These are phyloP conservation scores for Fusarium oligoseptatum DNA, from an alignment of 2,329 filamentous ascomycete species.

Conservation along the genomic window DNA sequence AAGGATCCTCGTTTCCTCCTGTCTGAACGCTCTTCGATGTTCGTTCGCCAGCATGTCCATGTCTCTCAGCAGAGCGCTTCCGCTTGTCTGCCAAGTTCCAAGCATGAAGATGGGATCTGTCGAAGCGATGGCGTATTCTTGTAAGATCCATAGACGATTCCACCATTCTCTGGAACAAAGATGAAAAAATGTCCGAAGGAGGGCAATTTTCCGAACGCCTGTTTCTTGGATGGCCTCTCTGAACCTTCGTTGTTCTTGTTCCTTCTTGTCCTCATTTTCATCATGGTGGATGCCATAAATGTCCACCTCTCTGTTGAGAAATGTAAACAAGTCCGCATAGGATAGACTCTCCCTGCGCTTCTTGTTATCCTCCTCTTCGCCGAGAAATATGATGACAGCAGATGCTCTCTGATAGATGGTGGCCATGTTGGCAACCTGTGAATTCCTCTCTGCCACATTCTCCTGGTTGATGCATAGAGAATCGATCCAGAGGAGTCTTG, in stretches of 20 bases:
- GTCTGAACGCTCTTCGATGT: background rate
- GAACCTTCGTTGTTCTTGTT: background rate
- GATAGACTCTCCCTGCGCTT: background rate
- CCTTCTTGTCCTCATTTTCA: background rate
- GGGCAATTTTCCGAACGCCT: background rate
- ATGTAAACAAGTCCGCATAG: background rate
- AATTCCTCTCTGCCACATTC: background rate
- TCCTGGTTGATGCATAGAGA: background rate
- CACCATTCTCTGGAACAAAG: background rate
- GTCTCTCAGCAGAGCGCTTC: background rate
- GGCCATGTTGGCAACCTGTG: background rate
- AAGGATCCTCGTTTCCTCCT: background rate
- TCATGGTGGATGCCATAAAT: background rate
- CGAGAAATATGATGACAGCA: background rate
- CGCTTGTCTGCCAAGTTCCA: background rate
- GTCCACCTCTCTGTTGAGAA: background rate
- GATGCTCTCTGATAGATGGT: background rate
- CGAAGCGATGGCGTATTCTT: background rate
- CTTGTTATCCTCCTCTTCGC: background rate
- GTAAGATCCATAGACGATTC: background rate
- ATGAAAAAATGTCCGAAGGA: background rate
- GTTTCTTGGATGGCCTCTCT: background rate
- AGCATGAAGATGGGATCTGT: background rate
- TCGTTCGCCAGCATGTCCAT: background rate
- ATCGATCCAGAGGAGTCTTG: background rate